Evolutionary conservation across 148 eudicot genomes (phyloP).

Genomic region (Cornus suecica): DNA sequence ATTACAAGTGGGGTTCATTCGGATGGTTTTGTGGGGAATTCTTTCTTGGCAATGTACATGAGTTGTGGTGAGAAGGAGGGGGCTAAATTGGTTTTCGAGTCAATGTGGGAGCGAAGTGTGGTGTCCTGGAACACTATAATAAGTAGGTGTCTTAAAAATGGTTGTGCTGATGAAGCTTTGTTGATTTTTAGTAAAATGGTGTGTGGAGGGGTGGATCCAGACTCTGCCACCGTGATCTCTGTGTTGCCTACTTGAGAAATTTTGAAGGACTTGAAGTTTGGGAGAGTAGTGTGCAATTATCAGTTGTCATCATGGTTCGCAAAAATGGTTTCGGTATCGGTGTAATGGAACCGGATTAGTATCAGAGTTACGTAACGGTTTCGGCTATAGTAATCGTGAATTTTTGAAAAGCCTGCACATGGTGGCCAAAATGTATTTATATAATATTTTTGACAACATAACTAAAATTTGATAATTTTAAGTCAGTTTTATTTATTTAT

Average conservation of each 20-base stretch:
- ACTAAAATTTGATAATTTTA: too few relatives aligned
- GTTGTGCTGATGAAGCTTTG: slow-evolving; percentile 38
- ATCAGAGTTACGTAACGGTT: too few relatives aligned
- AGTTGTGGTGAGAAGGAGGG: slow-evolving; percentile 41
- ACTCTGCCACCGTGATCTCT: slow-evolving; percentile 44
- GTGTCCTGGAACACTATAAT: slow-evolving; percentile 73
- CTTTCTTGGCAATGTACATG: slow-evolving; percentile 66
- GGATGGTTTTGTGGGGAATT: slow-evolving; percentile 44
- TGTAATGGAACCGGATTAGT: too few relatives aligned
- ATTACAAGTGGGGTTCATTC: slow-evolving; percentile 34
- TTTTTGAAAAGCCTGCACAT: too few relatives aligned
- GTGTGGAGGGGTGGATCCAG: slow-evolving; percentile 31
- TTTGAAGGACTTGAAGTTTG: slow-evolving; percentile 41
- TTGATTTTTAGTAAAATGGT: slow-evolving; percentile 41
- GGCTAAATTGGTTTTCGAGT: slow-evolving; percentile 45
- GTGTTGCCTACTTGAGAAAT: slow-evolving; percentile 60
- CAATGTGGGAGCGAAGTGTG: slow-evolving; percentile 34
- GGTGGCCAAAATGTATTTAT: too few relatives aligned
- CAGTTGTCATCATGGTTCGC: too few relatives aligned
- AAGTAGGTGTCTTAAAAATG: slow-evolving; percentile 52
- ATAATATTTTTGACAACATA: too few relatives aligned
- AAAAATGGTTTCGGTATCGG: too few relatives aligned
- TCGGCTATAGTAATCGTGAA: too few relatives aligned
- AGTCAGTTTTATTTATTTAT: too few relatives aligned
- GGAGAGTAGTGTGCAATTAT: too few relatives aligned